Conservation (phyloP, 148 eudicot genomes). For the Limonium bicolor region DNA sequence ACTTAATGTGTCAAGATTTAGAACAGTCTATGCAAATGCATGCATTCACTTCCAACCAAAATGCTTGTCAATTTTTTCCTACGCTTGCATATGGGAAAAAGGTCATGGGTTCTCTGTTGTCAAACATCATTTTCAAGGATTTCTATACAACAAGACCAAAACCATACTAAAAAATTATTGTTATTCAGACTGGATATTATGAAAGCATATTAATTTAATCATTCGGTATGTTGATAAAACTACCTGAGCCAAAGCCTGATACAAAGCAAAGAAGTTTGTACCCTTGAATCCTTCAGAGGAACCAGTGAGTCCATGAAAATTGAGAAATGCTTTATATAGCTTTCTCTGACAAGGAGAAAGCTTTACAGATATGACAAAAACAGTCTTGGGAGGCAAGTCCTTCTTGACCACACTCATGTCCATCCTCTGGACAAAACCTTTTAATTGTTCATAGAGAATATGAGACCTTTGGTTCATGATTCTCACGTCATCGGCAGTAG, state of each 20-base stretch:
- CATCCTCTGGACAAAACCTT: constrained; percentile 98
- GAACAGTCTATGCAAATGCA: too few relatives aligned
- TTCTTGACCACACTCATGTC: constrained; percentile 94
- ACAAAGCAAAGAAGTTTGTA: constrained; percentile 61
- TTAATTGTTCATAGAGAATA: constrained; percentile 81
- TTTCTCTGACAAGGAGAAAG: constrained; percentile 73
- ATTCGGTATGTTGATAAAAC: too few relatives aligned
- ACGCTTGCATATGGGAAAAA: too few relatives aligned
- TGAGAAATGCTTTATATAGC: constrained; percentile 72
- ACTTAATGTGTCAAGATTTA: too few relatives aligned
- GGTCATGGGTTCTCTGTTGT: too few relatives aligned
- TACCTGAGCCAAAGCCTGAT: constrained; percentile 97
- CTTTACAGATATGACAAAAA: constrained; percentile 84
- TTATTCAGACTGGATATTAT: too few relatives aligned
- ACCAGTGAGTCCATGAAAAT: constrained; percentile 70
- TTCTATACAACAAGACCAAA: too few relatives aligned
- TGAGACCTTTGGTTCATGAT: constrained; percentile 96
- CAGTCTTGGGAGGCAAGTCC: constrained; percentile 93
- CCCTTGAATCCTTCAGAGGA: constrained; percentile 54
- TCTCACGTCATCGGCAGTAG: constrained; percentile 83
- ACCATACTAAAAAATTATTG: too few relatives aligned
- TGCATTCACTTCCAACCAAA: too few relatives aligned
- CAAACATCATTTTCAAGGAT: too few relatives aligned
- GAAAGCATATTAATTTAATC: too few relatives aligned
- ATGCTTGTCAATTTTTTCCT: too few relatives aligned